Evolutionary conservation across 2,329 filamentous ascomycete species (phyloP).

Genomic region (Elsinoe ampelina): DNA sequence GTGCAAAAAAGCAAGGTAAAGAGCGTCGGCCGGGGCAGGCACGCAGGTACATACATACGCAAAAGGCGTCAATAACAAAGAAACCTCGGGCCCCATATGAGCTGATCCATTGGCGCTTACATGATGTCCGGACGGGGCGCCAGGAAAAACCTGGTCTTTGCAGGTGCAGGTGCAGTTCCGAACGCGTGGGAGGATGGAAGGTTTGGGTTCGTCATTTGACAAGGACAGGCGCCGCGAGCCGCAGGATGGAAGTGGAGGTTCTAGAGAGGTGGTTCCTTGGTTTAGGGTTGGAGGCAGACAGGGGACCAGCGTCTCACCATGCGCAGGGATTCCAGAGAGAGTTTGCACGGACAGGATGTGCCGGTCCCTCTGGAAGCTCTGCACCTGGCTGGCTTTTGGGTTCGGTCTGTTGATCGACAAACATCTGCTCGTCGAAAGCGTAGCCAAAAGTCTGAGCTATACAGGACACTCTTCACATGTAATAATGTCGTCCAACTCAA

Average conservation of each 20-base stretch:
- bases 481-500: background rate
- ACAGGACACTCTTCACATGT: background rate
- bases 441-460: background rate
- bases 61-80: background rate
- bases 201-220: slow-evolving; percentile 9
- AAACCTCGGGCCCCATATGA: background rate
- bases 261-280: background rate
- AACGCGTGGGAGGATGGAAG: slow-evolving; percentile 1
- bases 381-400: background rate
- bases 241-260: background rate
- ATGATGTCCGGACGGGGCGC: background rate
- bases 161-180: background rate
- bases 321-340: background rate
- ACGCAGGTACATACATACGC: background rate
- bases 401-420: slow-evolving; percentile 1
- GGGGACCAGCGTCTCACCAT: slow-evolving; percentile 1
- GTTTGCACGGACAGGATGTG: no score
- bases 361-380: no score
- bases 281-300: slow-evolving; percentile 4
- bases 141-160: background rate
- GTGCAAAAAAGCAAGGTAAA: background rate
- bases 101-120: slow-evolving; percentile 3
- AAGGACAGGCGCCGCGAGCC: slow-evolving; percentile 10
- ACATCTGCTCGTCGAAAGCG: background rate
- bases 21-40: background rate